A percentile compares a stretch with the other conserved stretches of the same genome.
Conservation (phyloP, 768 basidiomycete genomes). For the Goffeauzyma gilvescens region DNA sequence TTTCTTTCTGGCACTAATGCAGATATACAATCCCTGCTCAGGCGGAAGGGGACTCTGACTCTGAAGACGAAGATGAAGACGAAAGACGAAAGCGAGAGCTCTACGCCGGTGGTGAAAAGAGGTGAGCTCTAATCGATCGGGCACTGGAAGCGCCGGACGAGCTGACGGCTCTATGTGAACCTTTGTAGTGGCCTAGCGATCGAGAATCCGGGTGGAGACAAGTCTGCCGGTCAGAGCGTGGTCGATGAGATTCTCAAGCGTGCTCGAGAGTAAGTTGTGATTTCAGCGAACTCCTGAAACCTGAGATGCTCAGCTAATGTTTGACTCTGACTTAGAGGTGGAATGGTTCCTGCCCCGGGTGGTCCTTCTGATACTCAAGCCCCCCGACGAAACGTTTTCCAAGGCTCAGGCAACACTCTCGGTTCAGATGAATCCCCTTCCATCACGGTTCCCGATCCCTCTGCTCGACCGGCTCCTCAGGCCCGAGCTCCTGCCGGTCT, state of each 20-base stretch:
- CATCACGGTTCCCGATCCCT: constrained; percentile 9
- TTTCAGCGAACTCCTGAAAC: too few species aligned
- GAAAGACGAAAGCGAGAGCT: constrained; percentile 17
- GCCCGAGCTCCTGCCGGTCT: neutral
- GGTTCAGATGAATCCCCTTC: constrained; percentile 42
- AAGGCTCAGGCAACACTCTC: constrained; percentile 60
- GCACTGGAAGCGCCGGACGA: too few species aligned
- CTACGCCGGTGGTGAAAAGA: constrained; percentile 5
- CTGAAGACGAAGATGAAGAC: constrained; percentile 38
- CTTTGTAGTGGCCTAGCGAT: constrained; percentile 59
- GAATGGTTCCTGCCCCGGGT: too few species aligned
- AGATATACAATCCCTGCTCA: too few species aligned
- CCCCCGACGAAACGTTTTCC: too few species aligned
- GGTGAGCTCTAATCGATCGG: too few species aligned
- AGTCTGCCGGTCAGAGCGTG: constrained; percentile 42
- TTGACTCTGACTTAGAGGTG: too few species aligned
- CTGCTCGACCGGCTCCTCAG: constrained; percentile 3
- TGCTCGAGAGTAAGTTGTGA: constrained; percentile 1
- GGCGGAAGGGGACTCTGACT: constrained; percentile 3
- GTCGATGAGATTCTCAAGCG: constrained; percentile 18
- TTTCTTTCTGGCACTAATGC: too few species aligned
- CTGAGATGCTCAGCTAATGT: too few species aligned
- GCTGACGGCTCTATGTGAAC: too few species aligned
- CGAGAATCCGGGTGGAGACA: constrained; percentile 48
- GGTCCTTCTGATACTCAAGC: too few species aligned